These are phyloP conservation scores for Salvia splendens DNA, from an alignment of 257 asterid species.

Conservation along the genomic window DNA sequence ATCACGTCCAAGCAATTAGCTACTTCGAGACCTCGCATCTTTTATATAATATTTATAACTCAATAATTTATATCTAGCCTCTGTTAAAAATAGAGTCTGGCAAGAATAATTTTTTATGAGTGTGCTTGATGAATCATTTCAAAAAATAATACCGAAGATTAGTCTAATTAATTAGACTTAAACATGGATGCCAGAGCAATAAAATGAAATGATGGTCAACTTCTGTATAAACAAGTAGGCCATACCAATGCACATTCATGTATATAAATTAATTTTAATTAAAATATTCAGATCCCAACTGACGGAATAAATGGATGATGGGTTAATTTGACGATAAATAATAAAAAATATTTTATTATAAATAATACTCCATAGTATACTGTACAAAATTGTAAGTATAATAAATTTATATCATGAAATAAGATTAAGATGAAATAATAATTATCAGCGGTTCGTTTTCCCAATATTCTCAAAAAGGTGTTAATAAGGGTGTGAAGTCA, in stretches of 20 bases:
- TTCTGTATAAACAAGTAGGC: constrained; percentile 9
- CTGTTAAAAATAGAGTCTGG: background rate
- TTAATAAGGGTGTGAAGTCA: background rate
- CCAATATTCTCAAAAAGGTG: background rate
- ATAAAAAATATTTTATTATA: too few relatives aligned
- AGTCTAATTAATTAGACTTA: background rate
- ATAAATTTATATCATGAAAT: too few relatives aligned
- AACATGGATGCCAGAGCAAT: background rate
- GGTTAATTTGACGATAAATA: background rate
- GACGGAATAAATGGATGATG: background rate
- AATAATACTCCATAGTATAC: too few relatives aligned
- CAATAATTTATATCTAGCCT: background rate
- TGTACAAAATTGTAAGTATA: too few relatives aligned
- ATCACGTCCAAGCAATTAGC: background rate
- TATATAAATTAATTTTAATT: background rate
- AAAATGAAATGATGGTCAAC: constrained; percentile 22
- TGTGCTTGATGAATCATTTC: background rate
- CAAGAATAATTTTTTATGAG: background rate
- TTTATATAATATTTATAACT: background rate
- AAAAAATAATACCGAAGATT: background rate
- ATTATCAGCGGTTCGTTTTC: too few relatives aligned
- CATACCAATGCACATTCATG: background rate
- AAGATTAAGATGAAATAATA: too few relatives aligned
- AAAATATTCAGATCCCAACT: constrained; percentile 14
- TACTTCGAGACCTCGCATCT: constrained; percentile 22